Evolutionary conservation across 139 green algal genomes (phyloP), one percentile per base, ranked within the genome.

Genomic region (Chlorella ohadii): DNA sequence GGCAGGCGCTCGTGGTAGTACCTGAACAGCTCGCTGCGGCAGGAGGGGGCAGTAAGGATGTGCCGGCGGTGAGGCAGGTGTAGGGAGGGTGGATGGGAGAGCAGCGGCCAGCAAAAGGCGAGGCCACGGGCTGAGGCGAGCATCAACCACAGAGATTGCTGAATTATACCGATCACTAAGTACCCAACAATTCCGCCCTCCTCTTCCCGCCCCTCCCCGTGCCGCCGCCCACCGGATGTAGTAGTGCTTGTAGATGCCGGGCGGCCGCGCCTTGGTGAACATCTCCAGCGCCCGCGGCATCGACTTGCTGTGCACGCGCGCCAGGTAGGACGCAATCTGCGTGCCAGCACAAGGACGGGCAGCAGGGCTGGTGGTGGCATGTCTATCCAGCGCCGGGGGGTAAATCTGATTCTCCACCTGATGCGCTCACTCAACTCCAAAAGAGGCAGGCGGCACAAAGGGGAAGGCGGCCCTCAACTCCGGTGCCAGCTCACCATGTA

Each of bases 181-280:
- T n/a, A n/a, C n/a, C n/a, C n/a, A n/a, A n/a, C n/a, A n/a, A n/a
- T n/a, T n/a, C n/a, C n/a, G n/a, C n/a, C n/a, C n/a, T n/a, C n/a
- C n/a, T n/a, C n/a, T n/a, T n/a, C n/a, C n/a, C n/a, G n/a, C n/a
- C n/a, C n/a, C n/a, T n/a, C n/a, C n/a, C n/a, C n/a, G n/a, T 31
- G 19, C 27, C 2, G 20, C 25, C 2, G 59, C 78, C 3, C 65
- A 77, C 79, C 66, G 28, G 41, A 99, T 93, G 89, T 99, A 99
- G 47, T 96, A 93, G 61, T 94, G 82, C 92, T 99, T 99, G 92
- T 99, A 99, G 83, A 99, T 99, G 79, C 97, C 97, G 1, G 96
- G 96, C 0, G 93, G 84, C 0, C 97, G 92, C 11, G 81, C 59
- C n/a, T 86, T 66, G 0, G 92, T 89, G 87, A 99, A 99, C 20